These are phyloP conservation scores for Rhodosorus marinus DNA, from an alignment of 23 red algal genomes.

Conservation along the genomic window DNA sequence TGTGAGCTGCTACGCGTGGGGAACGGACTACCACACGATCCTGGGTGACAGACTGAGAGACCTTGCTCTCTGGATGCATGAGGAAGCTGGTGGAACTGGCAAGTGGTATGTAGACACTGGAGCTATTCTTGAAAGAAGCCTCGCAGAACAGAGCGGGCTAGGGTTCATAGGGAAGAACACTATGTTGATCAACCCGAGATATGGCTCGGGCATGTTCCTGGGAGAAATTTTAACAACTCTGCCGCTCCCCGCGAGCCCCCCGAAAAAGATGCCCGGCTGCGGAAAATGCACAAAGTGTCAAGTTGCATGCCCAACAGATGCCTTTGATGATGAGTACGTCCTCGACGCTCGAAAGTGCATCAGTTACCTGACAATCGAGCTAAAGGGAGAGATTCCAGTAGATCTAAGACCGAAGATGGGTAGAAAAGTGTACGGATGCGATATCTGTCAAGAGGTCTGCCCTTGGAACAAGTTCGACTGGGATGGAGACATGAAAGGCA, in stretches of 20 bases:
- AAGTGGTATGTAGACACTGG: conserved; percentile 91
- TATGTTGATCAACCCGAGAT: conserved; percentile 65
- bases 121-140: conserved; percentile 68
- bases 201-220: conserved; percentile 78
- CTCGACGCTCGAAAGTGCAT: conserved; percentile 84
- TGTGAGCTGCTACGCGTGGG: conserved; percentile 91
- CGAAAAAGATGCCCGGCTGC: conserved; percentile 25
- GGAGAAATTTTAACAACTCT: conserved; percentile 82
- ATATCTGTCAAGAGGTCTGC: conserved; percentile 94
- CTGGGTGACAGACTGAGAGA: conserved; percentile 18
- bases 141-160: conserved; percentile 54
- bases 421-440: conserved; percentile 82
- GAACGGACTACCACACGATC: conserved; percentile 59
- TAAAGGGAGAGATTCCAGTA: conserved; percentile 36
- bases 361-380: conserved; percentile 88
- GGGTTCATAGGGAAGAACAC: conserved; percentile 94
- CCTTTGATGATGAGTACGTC: conserved; percentile 31
- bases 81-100: conserved; percentile 23
- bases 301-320: conserved; percentile 60
- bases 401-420: conserved; percentile 32
- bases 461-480: conserved; percentile 90
- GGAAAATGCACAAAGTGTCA: conserved; percentile 53
- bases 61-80: conserved; percentile 31
- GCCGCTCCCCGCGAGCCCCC: conserved; percentile 16
- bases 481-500: not conserved